These are phyloP conservation scores for Sanghuangporus sanghuang DNA, from an alignment of 1,284 basidiomycete genomes.

Conservation along the genomic window DNA sequence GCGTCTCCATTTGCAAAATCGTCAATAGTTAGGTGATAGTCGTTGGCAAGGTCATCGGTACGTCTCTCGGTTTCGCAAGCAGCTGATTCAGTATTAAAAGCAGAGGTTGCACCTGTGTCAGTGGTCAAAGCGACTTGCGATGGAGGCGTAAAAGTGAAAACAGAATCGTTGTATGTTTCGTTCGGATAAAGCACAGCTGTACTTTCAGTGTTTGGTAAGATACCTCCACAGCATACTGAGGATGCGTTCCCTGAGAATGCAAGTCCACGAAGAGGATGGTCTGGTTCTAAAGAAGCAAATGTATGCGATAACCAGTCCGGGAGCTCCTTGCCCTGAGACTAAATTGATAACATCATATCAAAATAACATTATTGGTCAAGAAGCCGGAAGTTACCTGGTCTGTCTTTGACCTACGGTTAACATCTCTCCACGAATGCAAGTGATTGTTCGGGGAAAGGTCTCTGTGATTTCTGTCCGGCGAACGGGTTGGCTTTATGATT, in stretches of 20 bases:
- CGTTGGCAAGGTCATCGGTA: background rate
- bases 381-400: too few species aligned
- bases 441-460: background rate
- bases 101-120: background rate
- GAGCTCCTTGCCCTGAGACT: conserved; percentile 23
- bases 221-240: background rate
- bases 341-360: background rate
- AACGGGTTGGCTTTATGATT: conserved; percentile 36
- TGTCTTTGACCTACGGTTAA: background rate
- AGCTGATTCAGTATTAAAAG: background rate
- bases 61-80: background rate
- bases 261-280: conserved; percentile 42
- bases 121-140: background rate
- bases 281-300: conserved; percentile 33
- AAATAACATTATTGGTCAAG: background rate
- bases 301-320: conserved; percentile 45
- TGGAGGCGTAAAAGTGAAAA: conserved; percentile 8
- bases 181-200: background rate
- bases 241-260: conserved; percentile 19
- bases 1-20: background rate
- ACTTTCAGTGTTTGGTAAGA: background rate
- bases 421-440: conserved; percentile 10
- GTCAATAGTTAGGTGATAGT: background rate
- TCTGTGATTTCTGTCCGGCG: conserved; percentile 3
- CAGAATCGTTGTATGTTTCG: background rate